Base-by-base conservation (phyloP, 2,329 filamentous ascomycete species). In the Cryphonectria japonica region DNA sequence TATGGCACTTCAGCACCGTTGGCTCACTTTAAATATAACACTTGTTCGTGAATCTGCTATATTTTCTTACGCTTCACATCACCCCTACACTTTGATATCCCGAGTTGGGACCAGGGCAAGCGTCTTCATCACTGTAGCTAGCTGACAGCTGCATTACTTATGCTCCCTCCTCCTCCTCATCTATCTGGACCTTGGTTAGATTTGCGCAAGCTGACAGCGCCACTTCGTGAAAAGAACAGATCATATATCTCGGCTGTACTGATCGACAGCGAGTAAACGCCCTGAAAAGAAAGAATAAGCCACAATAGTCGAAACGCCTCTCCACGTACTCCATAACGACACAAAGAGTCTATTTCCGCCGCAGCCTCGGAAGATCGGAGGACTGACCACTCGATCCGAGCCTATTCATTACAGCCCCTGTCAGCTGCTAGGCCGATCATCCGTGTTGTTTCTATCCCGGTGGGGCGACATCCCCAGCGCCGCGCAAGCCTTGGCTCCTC, bases 401-500 rank as follows among this genome's bases (percentile, higher is more conserved):
- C 64, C 61, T 29, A 19, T 54, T 71, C 62, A 70, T 64, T 68
- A 65, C 69, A 71, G 69, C 71, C 71, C 69, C 71, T 72, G 66
- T 69, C 71, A 72, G 64, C 68, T 67, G 54, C 59, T 50, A 72
- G 71, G 71, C 69, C 71, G 71, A 71, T 71, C 69, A 72, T 67
- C 71, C 71, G 71, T 67, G 69, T 66, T 72, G 19, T 43, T 66
- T 70, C 69, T 72, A 39, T 52, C 22, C 66, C 71, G 62, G 69
- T 68, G 68, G 66, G 68, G 73, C 72, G 66, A 71, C 67, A 71
- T 74, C 69, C 69, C 72, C 62, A 75, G 71, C 71, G 71, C 71
- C 72, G 71, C 72, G 71, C 72, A 75, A 70, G 67, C 73, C 67
- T 69, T 72, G 61, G 66, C 73, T 72, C 69, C 71, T 73, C 68